Evolutionary conservation across 331 rosid species (phyloP).

Genomic region (Saraca asoca): DNA sequence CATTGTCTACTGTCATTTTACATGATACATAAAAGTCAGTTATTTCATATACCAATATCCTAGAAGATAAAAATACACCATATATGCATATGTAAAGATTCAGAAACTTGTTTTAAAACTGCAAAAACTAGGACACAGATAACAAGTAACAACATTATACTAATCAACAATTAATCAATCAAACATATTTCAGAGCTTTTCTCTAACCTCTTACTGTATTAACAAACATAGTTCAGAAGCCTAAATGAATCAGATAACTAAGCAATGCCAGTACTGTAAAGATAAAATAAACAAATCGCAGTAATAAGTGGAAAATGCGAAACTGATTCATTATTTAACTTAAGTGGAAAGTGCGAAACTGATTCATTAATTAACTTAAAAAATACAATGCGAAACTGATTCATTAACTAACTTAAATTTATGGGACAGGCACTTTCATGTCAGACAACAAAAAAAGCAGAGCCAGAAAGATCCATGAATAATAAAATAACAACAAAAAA

Average conservation of each 20-base stretch:
- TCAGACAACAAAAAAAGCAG: not conserved
- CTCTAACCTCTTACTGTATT: too few species aligned
- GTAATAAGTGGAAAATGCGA: not conserved
- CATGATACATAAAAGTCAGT: not conserved
- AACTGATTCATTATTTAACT: not conserved
- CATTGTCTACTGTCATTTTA: slow-evolving; percentile 23
- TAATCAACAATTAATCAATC: not conserved
- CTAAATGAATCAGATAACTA: too few species aligned
- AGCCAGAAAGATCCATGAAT: slow-evolving; percentile 18
- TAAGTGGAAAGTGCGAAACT: not conserved
- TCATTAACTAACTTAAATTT: too few species aligned
- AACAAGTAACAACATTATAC: not conserved
- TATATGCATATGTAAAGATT: not conserved
- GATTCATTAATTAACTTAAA: too few species aligned
- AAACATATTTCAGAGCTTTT: not conserved
- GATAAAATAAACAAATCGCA: too few species aligned
- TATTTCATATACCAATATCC: slow-evolving; percentile 21
- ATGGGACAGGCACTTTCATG: not conserved
- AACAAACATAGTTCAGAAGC: not conserved
- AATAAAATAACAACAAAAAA: not conserved
- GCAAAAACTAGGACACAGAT: not conserved
- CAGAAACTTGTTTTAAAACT: not conserved
- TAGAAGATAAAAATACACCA: not conserved
- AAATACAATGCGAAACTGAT: too few species aligned
- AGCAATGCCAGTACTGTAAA: too few species aligned